Percentiles rank a stretch among this genome's conserved stretches.
phyloP scores from a whole-genome alignment of 192 early-diverging fungal species.

The Funneliformis geosporum region DNA sequence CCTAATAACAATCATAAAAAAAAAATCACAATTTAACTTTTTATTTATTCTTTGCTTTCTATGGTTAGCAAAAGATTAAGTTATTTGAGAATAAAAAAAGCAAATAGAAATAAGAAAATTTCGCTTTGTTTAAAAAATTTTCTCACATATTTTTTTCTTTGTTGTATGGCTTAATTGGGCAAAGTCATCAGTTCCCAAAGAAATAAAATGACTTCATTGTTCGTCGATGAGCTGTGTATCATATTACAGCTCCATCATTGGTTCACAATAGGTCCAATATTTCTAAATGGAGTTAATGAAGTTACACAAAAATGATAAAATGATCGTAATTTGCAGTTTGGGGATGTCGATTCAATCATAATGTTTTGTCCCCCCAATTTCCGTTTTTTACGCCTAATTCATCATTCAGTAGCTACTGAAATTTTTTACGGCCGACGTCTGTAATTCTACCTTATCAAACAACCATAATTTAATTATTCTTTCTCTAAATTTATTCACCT shows the following conservation, averaged over 20 bases:
- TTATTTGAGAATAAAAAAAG: background rate
- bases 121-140: background rate
- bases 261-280: constrained; percentile 14
- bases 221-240: constrained; percentile 14
- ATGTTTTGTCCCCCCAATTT: constrained; percentile 12
- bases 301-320: background rate
- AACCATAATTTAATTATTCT: background rate
- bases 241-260: constrained; percentile 6
- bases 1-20: too few species aligned
- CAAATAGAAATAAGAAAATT: background rate
- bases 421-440: background rate
- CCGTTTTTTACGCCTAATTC: constrained; percentile 15
- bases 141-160: background rate
- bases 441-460: background rate
- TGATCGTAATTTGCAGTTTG: constrained; percentile 9
- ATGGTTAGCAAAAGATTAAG: too few species aligned
- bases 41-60: too few species aligned
- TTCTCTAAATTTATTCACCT: constrained; percentile 2
- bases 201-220: constrained; percentile 17
- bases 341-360: constrained; percentile 3
- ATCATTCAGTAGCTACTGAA: background rate
- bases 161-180: background rate
- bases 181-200: constrained; percentile 5
- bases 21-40: too few species aligned
- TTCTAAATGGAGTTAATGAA: background rate